Conservation (phyloP, 2,329 filamentous ascomycete species). For the Metarhizium humberi region DNA sequence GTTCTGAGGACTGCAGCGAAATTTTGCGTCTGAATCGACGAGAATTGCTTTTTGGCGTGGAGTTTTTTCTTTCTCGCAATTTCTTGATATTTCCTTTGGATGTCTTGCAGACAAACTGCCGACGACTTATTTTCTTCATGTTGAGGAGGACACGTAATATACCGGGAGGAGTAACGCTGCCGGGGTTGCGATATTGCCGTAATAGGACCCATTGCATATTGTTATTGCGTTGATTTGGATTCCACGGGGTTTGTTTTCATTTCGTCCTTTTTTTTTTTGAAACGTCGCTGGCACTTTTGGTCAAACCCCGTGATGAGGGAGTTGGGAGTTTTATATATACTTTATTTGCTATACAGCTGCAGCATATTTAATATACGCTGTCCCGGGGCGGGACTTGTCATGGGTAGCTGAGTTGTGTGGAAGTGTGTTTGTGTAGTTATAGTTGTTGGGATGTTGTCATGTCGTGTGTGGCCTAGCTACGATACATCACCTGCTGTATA, state of each 20-base stretch:
- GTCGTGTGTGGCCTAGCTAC: no score
- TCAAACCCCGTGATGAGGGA: background rate
- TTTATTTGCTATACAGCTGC: background rate
- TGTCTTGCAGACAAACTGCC: background rate
- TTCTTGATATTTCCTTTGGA: background rate
- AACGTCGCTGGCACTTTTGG: background rate
- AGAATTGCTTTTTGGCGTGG: background rate
- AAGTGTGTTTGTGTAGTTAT: no score
- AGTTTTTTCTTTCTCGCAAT: background rate
- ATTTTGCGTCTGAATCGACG: background rate
- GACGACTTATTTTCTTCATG: background rate
- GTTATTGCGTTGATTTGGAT: background rate
- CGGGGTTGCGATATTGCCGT: background rate
- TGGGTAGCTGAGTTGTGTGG: background rate
- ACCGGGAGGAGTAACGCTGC: background rate
- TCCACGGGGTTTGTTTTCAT: background rate
- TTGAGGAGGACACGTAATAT: background rate
- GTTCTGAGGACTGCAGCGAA: background rate
- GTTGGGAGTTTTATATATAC: background rate
- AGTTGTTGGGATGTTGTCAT: no score
- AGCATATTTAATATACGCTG: slow-evolving; percentile 1
- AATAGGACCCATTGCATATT: background rate
- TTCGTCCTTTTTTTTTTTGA: background rate
- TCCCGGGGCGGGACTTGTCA: background rate
- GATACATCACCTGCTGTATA: no score